These are phyloP conservation scores for Leishmania braziliensis DNA, from an alignment of 208 protist genomes.

Conservation along the genomic window DNA sequence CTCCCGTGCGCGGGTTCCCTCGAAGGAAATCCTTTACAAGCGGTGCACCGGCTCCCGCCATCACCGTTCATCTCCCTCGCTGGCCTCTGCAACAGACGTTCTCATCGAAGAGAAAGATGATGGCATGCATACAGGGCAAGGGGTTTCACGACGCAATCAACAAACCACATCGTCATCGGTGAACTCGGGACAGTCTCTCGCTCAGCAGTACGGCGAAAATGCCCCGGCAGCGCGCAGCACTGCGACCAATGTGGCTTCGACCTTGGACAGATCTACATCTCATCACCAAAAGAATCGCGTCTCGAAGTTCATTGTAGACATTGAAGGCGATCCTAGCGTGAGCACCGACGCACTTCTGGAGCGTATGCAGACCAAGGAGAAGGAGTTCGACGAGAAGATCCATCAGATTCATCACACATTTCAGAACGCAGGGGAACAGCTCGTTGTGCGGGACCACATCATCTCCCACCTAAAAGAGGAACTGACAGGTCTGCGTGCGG, in stretches of 20 bases:
- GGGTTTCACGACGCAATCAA: not conserved
- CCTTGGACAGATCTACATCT: not conserved
- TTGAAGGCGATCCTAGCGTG: constrained; percentile 4
- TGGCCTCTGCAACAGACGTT: not conserved
- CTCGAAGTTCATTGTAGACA: constrained; percentile 1
- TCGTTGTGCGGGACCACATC: constrained; percentile 65
- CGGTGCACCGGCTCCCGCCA: constrained; percentile 3
- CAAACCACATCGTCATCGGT: not conserved
- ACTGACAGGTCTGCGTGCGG: constrained; percentile 38
- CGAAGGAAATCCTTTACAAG: constrained; percentile 25
- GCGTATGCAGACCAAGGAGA: constrained; percentile 64
- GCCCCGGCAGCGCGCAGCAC: not conserved
- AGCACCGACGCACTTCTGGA: constrained; percentile 50
- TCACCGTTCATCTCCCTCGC: not conserved
- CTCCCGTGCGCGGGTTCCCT: constrained; percentile 20
- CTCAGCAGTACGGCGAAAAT: constrained; percentile 14
- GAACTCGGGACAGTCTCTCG: not conserved
- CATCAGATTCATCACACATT: constrained; percentile 80
- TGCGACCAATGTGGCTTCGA: not conserved
- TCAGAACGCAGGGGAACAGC: constrained; percentile 59
- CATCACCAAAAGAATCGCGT: not conserved
- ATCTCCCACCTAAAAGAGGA: constrained; percentile 72
- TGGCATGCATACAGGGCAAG: not conserved
- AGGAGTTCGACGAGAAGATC: constrained; percentile 77
- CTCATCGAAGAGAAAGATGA: not conserved